Conservation (phyloP, 164 flowering plant species). For the Aristolochia contorta region DNA sequence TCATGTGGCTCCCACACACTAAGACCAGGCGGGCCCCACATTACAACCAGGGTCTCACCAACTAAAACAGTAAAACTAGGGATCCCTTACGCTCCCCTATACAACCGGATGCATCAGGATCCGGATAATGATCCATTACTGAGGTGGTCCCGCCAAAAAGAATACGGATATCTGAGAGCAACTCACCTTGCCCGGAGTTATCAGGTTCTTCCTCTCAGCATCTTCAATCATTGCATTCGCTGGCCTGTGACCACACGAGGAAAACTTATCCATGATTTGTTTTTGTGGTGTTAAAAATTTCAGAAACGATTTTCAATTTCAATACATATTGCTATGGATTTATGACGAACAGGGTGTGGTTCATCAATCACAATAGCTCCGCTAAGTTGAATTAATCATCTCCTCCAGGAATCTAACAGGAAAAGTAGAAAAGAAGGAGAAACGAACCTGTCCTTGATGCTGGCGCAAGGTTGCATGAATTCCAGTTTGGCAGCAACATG, state of each 20-base stretch:
- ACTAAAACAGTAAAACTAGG: too few relatives aligned
- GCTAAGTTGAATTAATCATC: too few relatives aligned
- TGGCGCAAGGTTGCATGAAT: slow-evolving; percentile 85
- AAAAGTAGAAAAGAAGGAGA: not conserved
- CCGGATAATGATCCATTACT: not conserved
- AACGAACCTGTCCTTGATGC: slow-evolving; percentile 87
- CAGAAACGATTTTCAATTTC: not conserved
- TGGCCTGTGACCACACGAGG: slow-evolving; percentile 35
- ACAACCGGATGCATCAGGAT: too few relatives aligned
- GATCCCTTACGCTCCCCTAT: too few relatives aligned
- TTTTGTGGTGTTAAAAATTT: not conserved
- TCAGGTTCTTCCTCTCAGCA: slow-evolving; percentile 69
- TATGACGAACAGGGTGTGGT: too few relatives aligned
- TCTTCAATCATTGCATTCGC: slow-evolving; percentile 73
- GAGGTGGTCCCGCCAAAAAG: not conserved
- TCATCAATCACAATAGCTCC: too few relatives aligned
- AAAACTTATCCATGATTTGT: not conserved
- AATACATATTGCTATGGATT: not conserved
- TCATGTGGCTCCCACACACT: too few relatives aligned
- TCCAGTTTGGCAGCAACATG: slow-evolving; percentile 89
- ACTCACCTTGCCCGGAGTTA: slow-evolving; percentile 74
- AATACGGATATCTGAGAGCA: not conserved
- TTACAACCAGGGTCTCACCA: too few relatives aligned
- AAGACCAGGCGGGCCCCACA: too few relatives aligned
- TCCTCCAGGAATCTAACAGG: not conserved